These are phyloP conservation scores for Earliella scabrosa DNA, from an alignment of 1,284 basidiomycete genomes.

Conservation along the genomic window DNA sequence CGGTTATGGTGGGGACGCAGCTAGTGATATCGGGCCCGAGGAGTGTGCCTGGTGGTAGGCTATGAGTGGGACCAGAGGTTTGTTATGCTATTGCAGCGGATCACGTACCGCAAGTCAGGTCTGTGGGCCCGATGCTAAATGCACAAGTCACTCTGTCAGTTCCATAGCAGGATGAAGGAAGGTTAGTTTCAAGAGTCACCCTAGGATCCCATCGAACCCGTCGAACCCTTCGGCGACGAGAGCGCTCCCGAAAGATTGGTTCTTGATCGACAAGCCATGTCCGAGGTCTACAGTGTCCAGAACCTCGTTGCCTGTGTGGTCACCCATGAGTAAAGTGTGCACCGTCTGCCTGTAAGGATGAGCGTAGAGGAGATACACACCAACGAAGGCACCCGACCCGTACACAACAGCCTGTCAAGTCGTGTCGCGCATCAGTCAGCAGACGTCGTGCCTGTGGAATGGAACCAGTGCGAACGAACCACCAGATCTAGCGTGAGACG, in stretches of 20 bases:
- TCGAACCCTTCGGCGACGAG: slow-evolving; percentile 37
- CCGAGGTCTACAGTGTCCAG: slow-evolving; percentile 33
- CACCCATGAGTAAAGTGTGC: neutral
- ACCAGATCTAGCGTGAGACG: slow-evolving; percentile 1
- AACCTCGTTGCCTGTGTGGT: slow-evolving; percentile 17
- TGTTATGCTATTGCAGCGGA: neutral
- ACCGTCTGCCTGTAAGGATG: neutral
- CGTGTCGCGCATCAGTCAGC: neutral
- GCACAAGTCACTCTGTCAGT: neutral
- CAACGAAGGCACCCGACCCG: slow-evolving; percentile 54
- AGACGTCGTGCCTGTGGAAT: neutral
- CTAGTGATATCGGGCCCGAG: neutral
- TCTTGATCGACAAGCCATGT: slow-evolving; percentile 14
- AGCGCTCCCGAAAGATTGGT: slow-evolving; percentile 59
- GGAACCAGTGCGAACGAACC: neutral
- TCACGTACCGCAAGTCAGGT: slow-evolving; percentile 39
- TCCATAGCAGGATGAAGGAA: neutral
- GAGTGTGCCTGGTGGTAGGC: neutral
- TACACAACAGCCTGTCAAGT: slow-evolving; percentile 43
- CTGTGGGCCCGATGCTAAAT: slow-evolving; percentile 46
- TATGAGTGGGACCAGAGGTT: neutral
- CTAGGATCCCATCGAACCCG: slow-evolving; percentile 54
- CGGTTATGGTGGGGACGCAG: slow-evolving; percentile 34
- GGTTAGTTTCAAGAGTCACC: slow-evolving; percentile 15
- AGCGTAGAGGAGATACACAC: slow-evolving; percentile 22